Evolutionary conservation across 2,329 filamentous ascomycete species (phyloP).

Genomic region (Penicillium glabrum): DNA sequence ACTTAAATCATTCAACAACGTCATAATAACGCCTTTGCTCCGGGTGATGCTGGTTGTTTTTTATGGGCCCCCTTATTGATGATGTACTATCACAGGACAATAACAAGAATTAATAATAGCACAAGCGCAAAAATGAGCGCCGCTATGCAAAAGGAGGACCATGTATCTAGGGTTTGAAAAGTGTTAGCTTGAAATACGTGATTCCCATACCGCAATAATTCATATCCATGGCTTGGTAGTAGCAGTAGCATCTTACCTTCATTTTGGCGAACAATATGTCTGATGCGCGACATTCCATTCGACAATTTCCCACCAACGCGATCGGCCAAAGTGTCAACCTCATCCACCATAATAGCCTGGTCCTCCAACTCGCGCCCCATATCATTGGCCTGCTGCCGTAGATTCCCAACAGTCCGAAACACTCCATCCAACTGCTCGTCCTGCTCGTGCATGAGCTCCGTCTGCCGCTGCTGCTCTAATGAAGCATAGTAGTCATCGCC

Average conservation of each 20-base stretch:
- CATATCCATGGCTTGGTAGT: background rate
- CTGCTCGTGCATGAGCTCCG: slow-evolving; percentile 91
- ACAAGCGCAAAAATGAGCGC: slow-evolving; percentile 87
- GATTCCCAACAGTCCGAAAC: slow-evolving; percentile 86
- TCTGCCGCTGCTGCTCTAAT: slow-evolving; percentile 88
- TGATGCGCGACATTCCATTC: slow-evolving; percentile 82
- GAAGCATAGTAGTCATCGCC: slow-evolving; percentile 68
- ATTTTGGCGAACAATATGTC: slow-evolving; percentile 80
- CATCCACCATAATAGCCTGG: slow-evolving; percentile 83
- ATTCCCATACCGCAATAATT: slow-evolving; percentile 18
- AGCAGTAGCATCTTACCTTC: slow-evolving; percentile 65
- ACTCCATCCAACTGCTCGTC: slow-evolving; percentile 91
- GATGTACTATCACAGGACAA: slow-evolving; percentile 55
- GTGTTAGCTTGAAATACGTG: slow-evolving; percentile 23
- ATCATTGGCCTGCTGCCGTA: slow-evolving; percentile 85
- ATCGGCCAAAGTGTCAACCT: slow-evolving; percentile 81
- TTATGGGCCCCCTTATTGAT: slow-evolving; percentile 14
- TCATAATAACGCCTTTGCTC: slow-evolving; percentile 19
- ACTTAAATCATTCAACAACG: slow-evolving; percentile 25
- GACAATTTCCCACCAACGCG: slow-evolving; percentile 82
- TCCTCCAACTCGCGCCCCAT: slow-evolving; percentile 98
- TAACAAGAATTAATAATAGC: slow-evolving; percentile 76
- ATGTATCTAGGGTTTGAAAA: slow-evolving; percentile 51
- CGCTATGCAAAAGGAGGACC: slow-evolving; percentile 88
- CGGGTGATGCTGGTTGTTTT: slow-evolving; percentile 18